Base-by-base conservation (phyloP, 108 stramenopile genomes). In the Licmophora abbreviata region DNA sequence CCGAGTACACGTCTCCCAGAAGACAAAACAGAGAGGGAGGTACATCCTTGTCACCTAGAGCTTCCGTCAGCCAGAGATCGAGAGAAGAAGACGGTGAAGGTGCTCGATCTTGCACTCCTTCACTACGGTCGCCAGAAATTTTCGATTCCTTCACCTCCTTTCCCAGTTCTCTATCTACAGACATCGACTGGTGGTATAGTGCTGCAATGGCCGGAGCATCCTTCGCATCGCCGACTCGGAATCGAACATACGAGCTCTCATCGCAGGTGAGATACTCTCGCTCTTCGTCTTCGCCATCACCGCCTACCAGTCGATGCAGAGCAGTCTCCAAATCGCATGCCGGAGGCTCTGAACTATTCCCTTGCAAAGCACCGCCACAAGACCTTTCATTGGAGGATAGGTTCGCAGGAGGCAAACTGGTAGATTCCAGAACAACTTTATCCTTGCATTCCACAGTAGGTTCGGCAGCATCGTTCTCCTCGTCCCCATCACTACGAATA, bases 161-260 rank as follows among this genome's bases (percentile, higher is more conserved):
- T 2, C 31, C 4, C 48, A 30, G 8, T 28, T 9, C 12, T 18
- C 11, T 22, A 30, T 31, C 8, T 30, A 49, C 14, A 14, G 48
- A 49, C 8, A 28, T 8, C 8, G 22, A 18, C 6, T 8, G 8
- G 8, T 54, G 62, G 37, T 75, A 75, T 51, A 42, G 55, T 4
- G 34, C 29, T 1, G 63, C 74, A 48, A 75, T 68, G 4, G 59
- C 25, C 5, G 67, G 51, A 10, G 60, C 67, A 55, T 75, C 74
- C 3, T 68, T 68, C 7, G 67, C 54, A 61, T 75, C 68, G 10
- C 57, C 74, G 4, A 47, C 51, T 12, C 64, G 63, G 48, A 75
- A 75, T 2, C 59, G 54, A 7, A 75, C 48, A 60, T 61, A 71
- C 1, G 52, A 21, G 17, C 21, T 32, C 3, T 22, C 24, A 21